phyloP scores from a whole-genome alignment of 1,284 basidiomycete species.

The Tylopilus sp. region DNA sequence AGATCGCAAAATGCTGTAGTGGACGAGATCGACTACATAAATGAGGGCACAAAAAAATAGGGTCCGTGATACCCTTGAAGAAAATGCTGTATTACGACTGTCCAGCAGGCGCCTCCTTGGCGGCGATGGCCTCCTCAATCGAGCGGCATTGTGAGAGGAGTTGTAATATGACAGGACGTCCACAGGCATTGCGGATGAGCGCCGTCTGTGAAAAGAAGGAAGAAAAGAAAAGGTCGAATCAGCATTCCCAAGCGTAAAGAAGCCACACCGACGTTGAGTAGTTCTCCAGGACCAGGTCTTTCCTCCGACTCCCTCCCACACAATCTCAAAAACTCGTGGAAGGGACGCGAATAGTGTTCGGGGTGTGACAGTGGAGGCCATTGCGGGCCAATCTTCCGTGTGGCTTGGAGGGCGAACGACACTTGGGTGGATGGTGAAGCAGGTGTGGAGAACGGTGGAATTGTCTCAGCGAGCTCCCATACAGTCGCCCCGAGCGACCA shows the following conservation, averaged over 20 bases:
- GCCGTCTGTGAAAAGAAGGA: constrained; percentile 45
- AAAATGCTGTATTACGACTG: background rate
- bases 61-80: background rate
- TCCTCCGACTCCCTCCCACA: constrained; percentile 59
- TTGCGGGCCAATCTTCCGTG: constrained; percentile 47
- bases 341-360: constrained; percentile 59
- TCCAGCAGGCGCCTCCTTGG: constrained; percentile 33
- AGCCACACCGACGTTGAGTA: constrained; percentile 53
- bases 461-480: constrained; percentile 74
- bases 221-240: constrained; percentile 17
- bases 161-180: constrained; percentile 60
- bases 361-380: constrained; percentile 62
- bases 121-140: constrained; percentile 55
- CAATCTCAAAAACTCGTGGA: constrained; percentile 67
- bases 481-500: constrained; percentile 80
- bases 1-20: background rate
- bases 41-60: background rate
- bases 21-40: background rate
- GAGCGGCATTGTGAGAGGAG: constrained; percentile 63
- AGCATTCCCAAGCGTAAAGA: background rate
- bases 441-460: constrained; percentile 66
- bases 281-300: constrained; percentile 55
- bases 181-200: constrained; percentile 66
- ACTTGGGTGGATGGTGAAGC: constrained; percentile 18
- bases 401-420: constrained; percentile 38